Percentiles rank a stretch among this genome's conserved stretches.
Conservation (phyloP, 2,329 filamentous ascomycete species). For the Myriosclerotinia curreyana region DNA sequence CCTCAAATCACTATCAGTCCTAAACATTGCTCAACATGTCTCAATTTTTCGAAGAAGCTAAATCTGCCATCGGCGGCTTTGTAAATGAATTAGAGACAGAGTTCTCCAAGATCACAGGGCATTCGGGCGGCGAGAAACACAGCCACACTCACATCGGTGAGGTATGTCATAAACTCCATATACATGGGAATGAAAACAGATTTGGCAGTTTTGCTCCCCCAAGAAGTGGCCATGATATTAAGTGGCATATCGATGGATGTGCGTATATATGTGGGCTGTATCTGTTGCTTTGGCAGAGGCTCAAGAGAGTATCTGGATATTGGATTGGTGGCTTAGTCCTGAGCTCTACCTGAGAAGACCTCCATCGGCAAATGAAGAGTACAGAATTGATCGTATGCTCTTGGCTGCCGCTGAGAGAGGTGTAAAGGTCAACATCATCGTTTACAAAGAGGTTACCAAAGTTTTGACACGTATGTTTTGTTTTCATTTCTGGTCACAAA, state of each 20-base stretch:
- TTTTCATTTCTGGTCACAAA: constrained; percentile 24
- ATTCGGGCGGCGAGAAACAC: constrained; percentile 41
- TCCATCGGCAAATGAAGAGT: constrained; percentile 75
- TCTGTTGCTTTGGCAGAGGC: constrained; percentile 76
- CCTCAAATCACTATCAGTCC: not conserved
- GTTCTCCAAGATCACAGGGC: constrained; percentile 30
- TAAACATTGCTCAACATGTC: constrained; percentile 26
- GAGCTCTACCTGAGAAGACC: constrained; percentile 81
- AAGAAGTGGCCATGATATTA: constrained; percentile 67
- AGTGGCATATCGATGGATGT: constrained; percentile 86
- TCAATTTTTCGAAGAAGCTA: constrained; percentile 27
- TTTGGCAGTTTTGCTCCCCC: constrained; percentile 70
- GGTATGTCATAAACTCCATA: constrained; percentile 44
- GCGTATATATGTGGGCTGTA: constrained; percentile 84
- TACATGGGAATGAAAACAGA: constrained; percentile 49
- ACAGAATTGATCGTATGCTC: constrained; percentile 80
- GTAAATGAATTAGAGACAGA: constrained; percentile 27
- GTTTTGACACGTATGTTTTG: constrained; percentile 71
- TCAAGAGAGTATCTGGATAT: constrained; percentile 68
- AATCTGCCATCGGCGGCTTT: constrained; percentile 27
- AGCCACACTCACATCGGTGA: constrained; percentile 47
- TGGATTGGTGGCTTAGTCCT: constrained; percentile 88
- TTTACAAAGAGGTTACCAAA: constrained; percentile 88
- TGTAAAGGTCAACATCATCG: constrained; percentile 79
- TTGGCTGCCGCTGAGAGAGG: constrained; percentile 78